Evolutionary conservation across 2,329 filamentous ascomycete species (phyloP), one percentile per base, ranked within the genome.

Genomic region (Tolypocladium album): DNA sequence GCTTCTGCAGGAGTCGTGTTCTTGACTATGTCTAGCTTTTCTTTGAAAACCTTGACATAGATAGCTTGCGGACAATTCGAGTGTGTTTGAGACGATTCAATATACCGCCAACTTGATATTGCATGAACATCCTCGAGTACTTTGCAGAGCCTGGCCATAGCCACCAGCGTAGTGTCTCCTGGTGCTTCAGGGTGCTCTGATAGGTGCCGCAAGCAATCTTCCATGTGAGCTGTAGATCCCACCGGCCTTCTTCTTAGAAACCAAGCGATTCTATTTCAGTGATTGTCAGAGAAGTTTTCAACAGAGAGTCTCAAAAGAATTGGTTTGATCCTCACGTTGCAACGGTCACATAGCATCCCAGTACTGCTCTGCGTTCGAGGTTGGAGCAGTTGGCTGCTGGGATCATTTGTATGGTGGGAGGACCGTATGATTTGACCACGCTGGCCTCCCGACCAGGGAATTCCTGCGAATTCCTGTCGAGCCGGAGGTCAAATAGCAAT

Each of bases 141-240:
- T 40, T 17, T 36, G 13, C 27, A 40, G 1, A 56, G n/a, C 9
- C 36, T 36, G n/a, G 75, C 74, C 42, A 75, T 72, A 1, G 69
- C 65, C 2, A 76, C 74, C 3, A 85, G 73, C 2, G 80, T 60
- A 31, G 71, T 70, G 66, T 86, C 82, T 1, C 74, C 74, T 0
- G 74, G 70, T 27, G 69, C 74, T 61, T 83, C 79, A 4, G 74
- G 72, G 1, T 72, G 64, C 2, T 74, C 65, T 0, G 68, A 64
- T 2, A 86, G 70, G 9, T 76, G 61, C 5, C 72, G 65, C 2
- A 84, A 70, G 56, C 76, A 80, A 43, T 83, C 80, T 42, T 84
- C 82, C 72, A 85, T 77, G 50, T 82, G 75, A 2, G 76, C 64
- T 0, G 77, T 83, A 82, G 82, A 86, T 15, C 72, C 73, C 63